These are phyloP conservation scores for Kwoniella mangroviensis DNA, from an alignment of 768 basidiomycete species.

Conservation along the genomic window DNA sequence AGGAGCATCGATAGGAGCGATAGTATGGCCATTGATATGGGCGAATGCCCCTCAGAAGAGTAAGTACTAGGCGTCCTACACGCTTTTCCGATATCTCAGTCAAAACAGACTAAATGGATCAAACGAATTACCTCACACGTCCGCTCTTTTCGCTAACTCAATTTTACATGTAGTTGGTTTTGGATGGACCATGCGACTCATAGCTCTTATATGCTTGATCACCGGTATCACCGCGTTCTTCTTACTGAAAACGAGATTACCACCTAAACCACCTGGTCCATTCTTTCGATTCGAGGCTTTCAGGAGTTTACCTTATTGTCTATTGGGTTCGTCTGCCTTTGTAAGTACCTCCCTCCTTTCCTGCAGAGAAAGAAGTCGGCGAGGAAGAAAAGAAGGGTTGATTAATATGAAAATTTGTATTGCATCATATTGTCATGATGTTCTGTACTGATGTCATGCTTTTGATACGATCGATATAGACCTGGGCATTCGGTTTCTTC, in stretches of 20 bases:
- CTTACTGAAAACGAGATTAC: conserved; percentile 37
- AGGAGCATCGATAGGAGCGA: conserved; percentile 15
- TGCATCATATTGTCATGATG: too few relatives aligned
- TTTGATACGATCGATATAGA: conserved; percentile 15
- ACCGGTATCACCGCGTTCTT: conserved; percentile 25
- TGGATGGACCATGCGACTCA: conserved; percentile 38
- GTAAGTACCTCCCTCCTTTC: conserved; percentile 21
- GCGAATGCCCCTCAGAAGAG: conserved; percentile 13
- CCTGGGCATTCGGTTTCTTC: conserved; percentile 34
- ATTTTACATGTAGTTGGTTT: conserved; percentile 31
- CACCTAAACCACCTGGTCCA: conserved; percentile 36
- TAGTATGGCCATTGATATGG: conserved; percentile 15
- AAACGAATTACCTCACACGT: too few relatives aligned
- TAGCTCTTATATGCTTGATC: conserved; percentile 28
- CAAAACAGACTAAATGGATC: too few relatives aligned
- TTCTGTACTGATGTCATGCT: background rate
- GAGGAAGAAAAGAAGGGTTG: too few relatives aligned
- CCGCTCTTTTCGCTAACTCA: too few relatives aligned
- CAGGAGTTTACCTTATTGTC: conserved; percentile 24
- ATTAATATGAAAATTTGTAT: too few relatives aligned
- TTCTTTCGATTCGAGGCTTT: conserved; percentile 38
- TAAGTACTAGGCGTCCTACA: background rate
- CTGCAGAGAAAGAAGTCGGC: background rate
- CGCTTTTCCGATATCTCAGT: background rate
- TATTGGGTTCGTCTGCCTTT: conserved; percentile 20